These are phyloP conservation scores for Pharnaceum exiguum DNA, from an alignment of 148 eudicot genomes.

Conservation along the genomic window DNA sequence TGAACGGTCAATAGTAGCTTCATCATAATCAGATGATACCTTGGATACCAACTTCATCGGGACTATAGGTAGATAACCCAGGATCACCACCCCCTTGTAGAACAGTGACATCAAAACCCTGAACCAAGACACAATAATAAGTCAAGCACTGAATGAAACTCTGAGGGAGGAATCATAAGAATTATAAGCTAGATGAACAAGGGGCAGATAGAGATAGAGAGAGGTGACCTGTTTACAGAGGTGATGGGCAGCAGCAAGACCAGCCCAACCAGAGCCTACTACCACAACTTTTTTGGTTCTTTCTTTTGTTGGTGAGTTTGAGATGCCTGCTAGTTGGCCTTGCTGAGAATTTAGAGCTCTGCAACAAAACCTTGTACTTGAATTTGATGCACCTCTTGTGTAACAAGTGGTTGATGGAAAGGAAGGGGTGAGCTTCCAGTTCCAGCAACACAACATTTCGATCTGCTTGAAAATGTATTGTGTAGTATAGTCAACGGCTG, in stretches of 20 bases:
- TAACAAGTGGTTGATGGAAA: slow-evolving; percentile 13
- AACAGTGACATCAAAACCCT: slow-evolving; percentile 80
- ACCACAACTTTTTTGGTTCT: slow-evolving; percentile 49
- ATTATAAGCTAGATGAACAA: too few relatives aligned
- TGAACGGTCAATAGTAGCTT: not conserved
- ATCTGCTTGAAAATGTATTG: too few relatives aligned
- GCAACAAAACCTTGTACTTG: slow-evolving; percentile 27
- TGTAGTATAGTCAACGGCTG: too few relatives aligned
- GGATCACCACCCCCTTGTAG: slow-evolving; percentile 59
- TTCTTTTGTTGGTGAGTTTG: slow-evolving; percentile 14
- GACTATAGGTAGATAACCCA: slow-evolving; percentile 37
- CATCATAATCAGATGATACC: slow-evolving; percentile 23
- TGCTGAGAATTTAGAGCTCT: slow-evolving; percentile 39
- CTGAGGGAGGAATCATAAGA: not conserved
- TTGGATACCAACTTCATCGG: slow-evolving; percentile 66
- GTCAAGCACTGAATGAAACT: not conserved
- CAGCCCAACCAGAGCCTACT: slow-evolving; percentile 83
- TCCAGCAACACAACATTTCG: slow-evolving; percentile 26
- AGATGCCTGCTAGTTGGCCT: not conserved
- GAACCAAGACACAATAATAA: slow-evolving; percentile 1
- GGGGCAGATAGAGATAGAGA: not conserved
- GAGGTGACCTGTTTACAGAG: slow-evolving; percentile 56
- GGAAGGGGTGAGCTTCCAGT: slow-evolving; percentile 23
- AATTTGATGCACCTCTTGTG: not conserved
- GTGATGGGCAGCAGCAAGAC: slow-evolving; percentile 75